Evolutionary conservation across 2,329 filamentous ascomycete species (phyloP).

Genomic region (Fusarium buxicola): DNA sequence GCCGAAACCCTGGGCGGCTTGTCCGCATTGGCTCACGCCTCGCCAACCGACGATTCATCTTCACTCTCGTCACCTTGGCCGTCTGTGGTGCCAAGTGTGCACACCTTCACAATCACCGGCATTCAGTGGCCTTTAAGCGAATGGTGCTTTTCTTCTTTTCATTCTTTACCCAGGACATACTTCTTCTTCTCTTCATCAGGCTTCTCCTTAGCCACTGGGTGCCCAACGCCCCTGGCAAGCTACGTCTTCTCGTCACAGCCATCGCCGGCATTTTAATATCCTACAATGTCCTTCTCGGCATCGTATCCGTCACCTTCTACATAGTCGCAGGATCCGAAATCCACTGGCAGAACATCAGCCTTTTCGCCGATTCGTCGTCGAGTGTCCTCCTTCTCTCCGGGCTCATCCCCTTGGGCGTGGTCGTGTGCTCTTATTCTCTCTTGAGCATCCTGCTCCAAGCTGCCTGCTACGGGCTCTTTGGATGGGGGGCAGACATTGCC

Average conservation of each 20-base stretch:
- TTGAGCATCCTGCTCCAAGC: conserved; percentile 45
- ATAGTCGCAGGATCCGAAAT: conserved; percentile 50
- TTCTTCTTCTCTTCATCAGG: conserved; percentile 48
- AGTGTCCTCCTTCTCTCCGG: conserved; percentile 50
- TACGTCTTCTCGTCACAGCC: conserved; percentile 27
- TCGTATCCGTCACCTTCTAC: conserved; percentile 49
- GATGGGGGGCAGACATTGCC: conserved; percentile 45
- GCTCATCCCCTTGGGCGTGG: conserved; percentile 44
- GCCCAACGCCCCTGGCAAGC: conserved; percentile 27
- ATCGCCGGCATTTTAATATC: conserved; percentile 32
- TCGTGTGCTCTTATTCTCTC: conserved; percentile 31
- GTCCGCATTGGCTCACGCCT: conserved; percentile 39
- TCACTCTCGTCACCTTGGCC: conserved; percentile 48
- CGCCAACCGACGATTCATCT: conserved; percentile 49
- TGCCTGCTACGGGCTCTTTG: conserved; percentile 43
- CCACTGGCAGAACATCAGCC: conserved; percentile 52
- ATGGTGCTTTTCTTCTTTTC: conserved; percentile 49
- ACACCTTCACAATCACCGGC: conserved; percentile 50
- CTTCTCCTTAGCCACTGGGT: conserved; percentile 47
- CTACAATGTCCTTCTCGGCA: conserved; percentile 41
- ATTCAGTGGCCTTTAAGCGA: conserved; percentile 46
- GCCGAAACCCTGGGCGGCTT: conserved; percentile 16
- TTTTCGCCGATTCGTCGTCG: conserved; percentile 49
- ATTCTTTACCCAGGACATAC: conserved; percentile 51
- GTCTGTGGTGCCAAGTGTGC: conserved; percentile 48